phyloP scores from a whole-genome alignment of 2,329 filamentous ascomycete genomes.

The Dothiorella sarmentorum region DNA sequence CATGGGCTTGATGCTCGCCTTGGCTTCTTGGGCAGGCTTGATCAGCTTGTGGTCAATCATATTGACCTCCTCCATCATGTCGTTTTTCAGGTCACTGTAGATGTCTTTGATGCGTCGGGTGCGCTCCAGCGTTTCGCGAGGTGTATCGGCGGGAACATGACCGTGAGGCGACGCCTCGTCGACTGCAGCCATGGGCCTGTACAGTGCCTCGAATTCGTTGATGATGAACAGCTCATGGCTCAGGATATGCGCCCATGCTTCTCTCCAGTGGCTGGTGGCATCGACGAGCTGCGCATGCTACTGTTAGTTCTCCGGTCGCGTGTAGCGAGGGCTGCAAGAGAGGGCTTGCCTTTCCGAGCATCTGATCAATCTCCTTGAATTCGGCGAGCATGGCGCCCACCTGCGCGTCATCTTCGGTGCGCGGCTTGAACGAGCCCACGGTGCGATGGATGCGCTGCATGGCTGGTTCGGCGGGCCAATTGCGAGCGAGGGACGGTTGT shows the following conservation, averaged over 20 bases:
- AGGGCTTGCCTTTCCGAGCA: constrained; percentile 63
- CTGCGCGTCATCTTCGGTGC: constrained; percentile 72
- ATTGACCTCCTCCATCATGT: constrained; percentile 67
- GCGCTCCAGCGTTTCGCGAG: constrained; percentile 60
- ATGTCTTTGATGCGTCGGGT: constrained; percentile 61
- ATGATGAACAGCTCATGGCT: constrained; percentile 64
- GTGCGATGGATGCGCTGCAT: constrained; percentile 73
- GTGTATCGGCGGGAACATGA: constrained; percentile 58
- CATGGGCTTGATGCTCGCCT: constrained; percentile 65
- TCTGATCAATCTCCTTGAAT: constrained; percentile 74
- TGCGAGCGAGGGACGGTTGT: not conserved
- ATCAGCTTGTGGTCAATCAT: constrained; percentile 69
- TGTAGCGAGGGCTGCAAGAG: constrained; percentile 2
- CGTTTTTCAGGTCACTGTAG: constrained; percentile 67
- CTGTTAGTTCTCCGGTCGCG: constrained; percentile 2
- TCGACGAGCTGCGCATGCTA: constrained; percentile 68
- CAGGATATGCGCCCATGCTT: constrained; percentile 72
- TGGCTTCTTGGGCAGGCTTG: constrained; percentile 65
- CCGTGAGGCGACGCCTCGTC: constrained; percentile 47
- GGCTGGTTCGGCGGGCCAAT: constrained; percentile 25
- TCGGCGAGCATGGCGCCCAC: constrained; percentile 72
- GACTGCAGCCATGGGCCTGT: constrained; percentile 71
- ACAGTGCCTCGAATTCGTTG: constrained; percentile 67
- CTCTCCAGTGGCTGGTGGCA: constrained; percentile 71
- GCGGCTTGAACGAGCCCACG: constrained; percentile 68